These are phyloP conservation scores for Emericellopsis cladophorae DNA, from an alignment of 2,329 filamentous ascomycete genomes.

Conservation along the genomic window DNA sequence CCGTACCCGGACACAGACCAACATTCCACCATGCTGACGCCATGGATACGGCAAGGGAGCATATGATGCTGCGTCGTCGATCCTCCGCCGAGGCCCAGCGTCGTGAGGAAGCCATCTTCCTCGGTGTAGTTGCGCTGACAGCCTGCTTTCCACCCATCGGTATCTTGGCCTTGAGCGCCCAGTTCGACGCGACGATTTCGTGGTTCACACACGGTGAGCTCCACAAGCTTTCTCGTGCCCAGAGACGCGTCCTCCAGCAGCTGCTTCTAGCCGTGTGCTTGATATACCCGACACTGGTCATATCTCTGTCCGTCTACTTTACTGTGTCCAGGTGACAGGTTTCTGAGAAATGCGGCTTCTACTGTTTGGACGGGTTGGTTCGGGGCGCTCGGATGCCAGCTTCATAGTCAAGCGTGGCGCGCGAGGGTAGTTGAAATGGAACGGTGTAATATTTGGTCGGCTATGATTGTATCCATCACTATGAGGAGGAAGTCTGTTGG, in stretches of 20 bases:
- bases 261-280: conserved; percentile 24
- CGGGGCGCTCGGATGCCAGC: too few species aligned
- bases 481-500: too few species aligned
- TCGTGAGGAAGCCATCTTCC: conserved; percentile 23
- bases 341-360: too few species aligned
- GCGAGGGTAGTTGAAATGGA: too few species aligned
- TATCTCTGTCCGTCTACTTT: conserved; percentile 16
- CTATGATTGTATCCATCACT: too few species aligned
- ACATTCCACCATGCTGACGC: conserved; percentile 13
- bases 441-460: too few species aligned
- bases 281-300: conserved; percentile 17
- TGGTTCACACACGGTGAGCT: conserved; percentile 37
- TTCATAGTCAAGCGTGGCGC: too few species aligned
- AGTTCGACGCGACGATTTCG: conserved; percentile 29
- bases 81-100: conserved; percentile 12
- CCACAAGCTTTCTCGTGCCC: conserved; percentile 18
- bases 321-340: too few species aligned
- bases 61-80: conserved; percentile 14
- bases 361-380: too few species aligned
- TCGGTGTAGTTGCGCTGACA: conserved; percentile 21
- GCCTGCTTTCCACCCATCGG: conserved; percentile 33
- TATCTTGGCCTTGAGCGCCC: conserved; percentile 27
- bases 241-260: conserved; percentile 15
- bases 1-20: conserved; percentile 2
- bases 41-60: conserved; percentile 16